Percentiles rank a stretch among this genome's conserved stretches.
Conservation (phyloP, 1,139 yeast species). For the Arxiozyma slooffiae region DNA sequence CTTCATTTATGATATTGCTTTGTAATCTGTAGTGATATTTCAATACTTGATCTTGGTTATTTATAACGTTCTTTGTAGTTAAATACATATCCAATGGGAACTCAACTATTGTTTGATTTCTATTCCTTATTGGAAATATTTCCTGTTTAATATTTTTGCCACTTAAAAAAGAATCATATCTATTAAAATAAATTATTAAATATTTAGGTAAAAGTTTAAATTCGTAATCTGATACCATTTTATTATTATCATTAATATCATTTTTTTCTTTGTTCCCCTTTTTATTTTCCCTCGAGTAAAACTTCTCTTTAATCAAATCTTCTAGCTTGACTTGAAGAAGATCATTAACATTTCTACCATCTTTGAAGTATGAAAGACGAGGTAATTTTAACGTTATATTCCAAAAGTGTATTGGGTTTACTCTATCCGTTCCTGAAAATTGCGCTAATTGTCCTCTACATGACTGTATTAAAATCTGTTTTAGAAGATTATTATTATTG, state of each 20-base stretch:
- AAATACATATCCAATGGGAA: slow-evolving; percentile 33
- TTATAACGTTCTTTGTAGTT: neutral
- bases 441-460: slow-evolving; percentile 37
- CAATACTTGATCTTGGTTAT: neutral
- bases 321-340: slow-evolving; percentile 47
- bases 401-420: slow-evolving; percentile 43
- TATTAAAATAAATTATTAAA: slow-evolving; percentile 47
- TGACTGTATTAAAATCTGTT: slow-evolving; percentile 18
- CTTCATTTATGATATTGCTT: slow-evolving; percentile 44
- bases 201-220: slow-evolving; percentile 43
- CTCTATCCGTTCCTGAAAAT: slow-evolving; percentile 11
- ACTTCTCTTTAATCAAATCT: slow-evolving; percentile 33
- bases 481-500: neutral
- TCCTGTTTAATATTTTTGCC: slow-evolving; percentile 31
- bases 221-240: slow-evolving; percentile 28
- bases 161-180: slow-evolving; percentile 23
- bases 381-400: slow-evolving; percentile 52
- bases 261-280: neutral
- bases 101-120: slow-evolving; percentile 57
- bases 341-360: slow-evolving; percentile 32
- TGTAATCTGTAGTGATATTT: slow-evolving; percentile 28
- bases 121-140: slow-evolving; percentile 33
- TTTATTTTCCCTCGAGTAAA: neutral
- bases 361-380: slow-evolving; percentile 44
- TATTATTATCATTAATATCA: neutral